Conservation (phyloP, 2,329 filamentous ascomycete genomes). For the Sclerotinia nivalis region DNA sequence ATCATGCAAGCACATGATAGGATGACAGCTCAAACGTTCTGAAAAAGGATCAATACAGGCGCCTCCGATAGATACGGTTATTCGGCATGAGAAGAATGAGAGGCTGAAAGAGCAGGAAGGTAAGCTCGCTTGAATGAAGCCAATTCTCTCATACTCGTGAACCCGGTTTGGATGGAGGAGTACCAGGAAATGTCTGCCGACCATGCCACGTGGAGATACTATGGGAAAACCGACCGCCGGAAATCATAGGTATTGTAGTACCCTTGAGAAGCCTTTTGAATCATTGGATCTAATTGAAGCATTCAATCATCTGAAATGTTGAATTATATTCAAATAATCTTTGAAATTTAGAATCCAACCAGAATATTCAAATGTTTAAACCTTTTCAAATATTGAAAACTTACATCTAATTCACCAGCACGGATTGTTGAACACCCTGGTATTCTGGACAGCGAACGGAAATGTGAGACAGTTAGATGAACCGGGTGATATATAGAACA, state of each 20-base stretch:
- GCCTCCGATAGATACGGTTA: neutral
- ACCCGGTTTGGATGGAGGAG: neutral
- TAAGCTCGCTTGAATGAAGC: neutral
- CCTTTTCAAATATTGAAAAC: too few relatives aligned
- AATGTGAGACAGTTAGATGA: neutral
- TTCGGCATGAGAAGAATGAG: too few relatives aligned
- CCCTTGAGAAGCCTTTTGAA: neutral
- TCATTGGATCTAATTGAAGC: too few relatives aligned
- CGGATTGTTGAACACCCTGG: too few relatives aligned
- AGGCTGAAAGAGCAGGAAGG: neutral
- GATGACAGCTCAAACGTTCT: conserved; percentile 1
- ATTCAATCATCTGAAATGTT: too few relatives aligned
- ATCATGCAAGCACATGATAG: neutral
- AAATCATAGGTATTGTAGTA: neutral
- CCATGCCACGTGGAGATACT: neutral
- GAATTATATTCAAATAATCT: too few relatives aligned
- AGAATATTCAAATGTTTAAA: too few relatives aligned
- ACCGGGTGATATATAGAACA: neutral
- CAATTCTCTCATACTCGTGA: neutral
- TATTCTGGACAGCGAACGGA: neutral
- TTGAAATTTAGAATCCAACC: too few relatives aligned
- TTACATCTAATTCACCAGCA: too few relatives aligned
- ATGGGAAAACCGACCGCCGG: neutral
- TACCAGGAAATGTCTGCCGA: neutral
- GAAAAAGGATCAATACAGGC: neutral